phyloP scores from a whole-genome alignment of 352 stramenopile genomes.

The Globisporangium spiculum region DNA sequence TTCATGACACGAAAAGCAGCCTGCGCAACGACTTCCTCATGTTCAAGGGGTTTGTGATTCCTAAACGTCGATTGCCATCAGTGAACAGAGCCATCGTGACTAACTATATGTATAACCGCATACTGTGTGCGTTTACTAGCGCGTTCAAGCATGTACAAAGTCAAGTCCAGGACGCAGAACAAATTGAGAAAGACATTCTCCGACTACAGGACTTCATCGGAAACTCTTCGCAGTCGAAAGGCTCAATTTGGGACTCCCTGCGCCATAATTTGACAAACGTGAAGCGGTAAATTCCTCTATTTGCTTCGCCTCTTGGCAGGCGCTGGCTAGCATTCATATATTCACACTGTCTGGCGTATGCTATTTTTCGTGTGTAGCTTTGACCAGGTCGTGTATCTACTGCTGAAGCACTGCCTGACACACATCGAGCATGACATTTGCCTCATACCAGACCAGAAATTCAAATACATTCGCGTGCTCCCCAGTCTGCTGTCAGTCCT shows the following conservation, averaged over 20 bases:
- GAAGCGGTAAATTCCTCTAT: slow-evolving; percentile 37
- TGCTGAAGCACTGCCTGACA: slow-evolving; percentile 47
- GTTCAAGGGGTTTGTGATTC: slow-evolving; percentile 51
- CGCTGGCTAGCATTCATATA: background rate
- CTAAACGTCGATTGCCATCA: background rate
- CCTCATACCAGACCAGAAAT: slow-evolving; percentile 31
- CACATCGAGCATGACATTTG: slow-evolving; percentile 41
- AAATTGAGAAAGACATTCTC: slow-evolving; percentile 51
- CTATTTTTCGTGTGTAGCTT: slow-evolving; percentile 34
- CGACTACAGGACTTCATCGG: slow-evolving; percentile 66
- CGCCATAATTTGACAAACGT: slow-evolving; percentile 63
- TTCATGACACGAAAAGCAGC: slow-evolving; percentile 67
- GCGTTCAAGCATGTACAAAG: slow-evolving; percentile 48
- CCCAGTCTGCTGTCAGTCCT: slow-evolving; percentile 50
- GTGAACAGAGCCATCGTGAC: background rate
- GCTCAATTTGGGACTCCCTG: slow-evolving; percentile 56
- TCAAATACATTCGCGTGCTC: slow-evolving; percentile 53
- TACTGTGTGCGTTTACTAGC: slow-evolving; percentile 18
- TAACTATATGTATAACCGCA: background rate
- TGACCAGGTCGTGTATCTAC: slow-evolving; percentile 54
- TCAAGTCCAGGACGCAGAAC: slow-evolving; percentile 33
- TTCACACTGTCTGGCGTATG: background rate
- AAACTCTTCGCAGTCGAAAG: slow-evolving; percentile 49
- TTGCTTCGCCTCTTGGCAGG: background rate
- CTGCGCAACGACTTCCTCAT: slow-evolving; percentile 73